These are phyloP conservation scores for Condylostoma magnum DNA, from an alignment of 169 alveolate genomes.

Conservation along the genomic window DNA sequence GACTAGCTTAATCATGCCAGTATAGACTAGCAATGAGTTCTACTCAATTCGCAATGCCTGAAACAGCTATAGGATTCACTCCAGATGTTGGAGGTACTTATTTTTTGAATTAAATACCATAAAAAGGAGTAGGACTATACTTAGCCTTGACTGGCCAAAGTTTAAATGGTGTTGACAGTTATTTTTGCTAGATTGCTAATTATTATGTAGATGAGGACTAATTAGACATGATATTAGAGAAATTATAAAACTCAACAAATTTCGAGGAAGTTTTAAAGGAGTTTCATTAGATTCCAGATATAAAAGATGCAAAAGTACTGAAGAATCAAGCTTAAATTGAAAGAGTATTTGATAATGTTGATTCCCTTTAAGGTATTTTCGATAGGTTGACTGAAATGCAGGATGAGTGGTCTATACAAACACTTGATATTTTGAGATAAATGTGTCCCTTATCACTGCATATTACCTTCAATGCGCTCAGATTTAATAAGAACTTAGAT, in stretches of 20 bases:
- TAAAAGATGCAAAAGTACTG: not conserved
- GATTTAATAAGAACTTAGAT: constrained; percentile 45
- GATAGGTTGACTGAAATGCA: not conserved
- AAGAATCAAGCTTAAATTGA: constrained; percentile 45
- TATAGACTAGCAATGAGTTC: constrained; percentile 79
- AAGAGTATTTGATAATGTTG: constrained; percentile 34
- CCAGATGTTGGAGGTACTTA: constrained; percentile 89
- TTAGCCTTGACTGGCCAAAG: constrained; percentile 79
- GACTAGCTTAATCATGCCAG: constrained; percentile 75
- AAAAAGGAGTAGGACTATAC: constrained; percentile 70
- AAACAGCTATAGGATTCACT: constrained; percentile 81
- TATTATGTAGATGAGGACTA: constrained; percentile 57
- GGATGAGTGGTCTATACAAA: constrained; percentile 36
- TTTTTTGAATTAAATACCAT: constrained; percentile 60
- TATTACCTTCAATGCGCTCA: constrained; percentile 57
- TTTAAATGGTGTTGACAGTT: constrained; percentile 74
- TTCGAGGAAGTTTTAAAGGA: not conserved
- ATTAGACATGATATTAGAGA: not conserved
- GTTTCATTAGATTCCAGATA: not conserved
- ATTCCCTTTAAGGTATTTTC: constrained; percentile 4
- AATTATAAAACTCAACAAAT: not conserved
- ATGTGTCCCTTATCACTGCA: constrained; percentile 54
- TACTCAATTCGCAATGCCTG: constrained; percentile 87
- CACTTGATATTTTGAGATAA: constrained; percentile 32
- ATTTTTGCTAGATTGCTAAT: constrained; percentile 75